phyloP scores from a whole-genome alignment of 2,329 filamentous ascomycete genomes.

The Furcasterigmium furcatum region DNA sequence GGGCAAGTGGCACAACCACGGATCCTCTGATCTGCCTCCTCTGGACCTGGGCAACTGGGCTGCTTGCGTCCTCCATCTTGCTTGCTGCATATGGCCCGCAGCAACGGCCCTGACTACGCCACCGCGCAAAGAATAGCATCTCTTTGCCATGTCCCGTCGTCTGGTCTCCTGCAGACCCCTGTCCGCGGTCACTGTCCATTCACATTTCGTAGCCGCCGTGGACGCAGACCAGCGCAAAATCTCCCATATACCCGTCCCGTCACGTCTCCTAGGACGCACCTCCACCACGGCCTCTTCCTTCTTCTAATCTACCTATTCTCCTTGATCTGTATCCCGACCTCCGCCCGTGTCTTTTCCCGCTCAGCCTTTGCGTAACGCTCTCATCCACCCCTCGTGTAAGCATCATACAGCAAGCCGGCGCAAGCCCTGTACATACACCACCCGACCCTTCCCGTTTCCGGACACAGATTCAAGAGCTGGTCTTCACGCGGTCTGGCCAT shows the following conservation, averaged over 20 bases:
- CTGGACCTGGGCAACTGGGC: background rate
- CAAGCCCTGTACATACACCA: background rate
- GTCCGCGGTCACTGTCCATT: slow-evolving; percentile 1
- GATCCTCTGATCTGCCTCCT: background rate
- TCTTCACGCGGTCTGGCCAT: background rate
- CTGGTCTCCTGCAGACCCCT: background rate
- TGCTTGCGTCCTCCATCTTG: slow-evolving; percentile 8
- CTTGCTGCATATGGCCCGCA: slow-evolving; percentile 17
- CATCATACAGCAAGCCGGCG: background rate
- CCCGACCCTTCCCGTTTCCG: background rate
- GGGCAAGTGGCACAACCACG: background rate
- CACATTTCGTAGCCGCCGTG: slow-evolving; percentile 5
- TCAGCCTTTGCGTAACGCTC: no score
- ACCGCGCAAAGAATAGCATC: slow-evolving; percentile 13
- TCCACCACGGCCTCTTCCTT: background rate
- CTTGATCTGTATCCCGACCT: background rate
- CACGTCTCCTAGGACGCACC: background rate
- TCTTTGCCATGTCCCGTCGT: background rate
- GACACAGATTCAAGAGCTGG: background rate
- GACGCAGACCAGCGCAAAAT: slow-evolving; percentile 1
- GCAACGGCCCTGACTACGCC: background rate
- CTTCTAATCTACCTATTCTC: background rate
- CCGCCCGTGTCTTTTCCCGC: no score
- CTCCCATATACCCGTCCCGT: slow-evolving; percentile 1
- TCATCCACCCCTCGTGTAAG: background rate